These are phyloP conservation scores for Pisolithus orientalis DNA, from an alignment of 768 basidiomycete genomes.

Conservation along the genomic window DNA sequence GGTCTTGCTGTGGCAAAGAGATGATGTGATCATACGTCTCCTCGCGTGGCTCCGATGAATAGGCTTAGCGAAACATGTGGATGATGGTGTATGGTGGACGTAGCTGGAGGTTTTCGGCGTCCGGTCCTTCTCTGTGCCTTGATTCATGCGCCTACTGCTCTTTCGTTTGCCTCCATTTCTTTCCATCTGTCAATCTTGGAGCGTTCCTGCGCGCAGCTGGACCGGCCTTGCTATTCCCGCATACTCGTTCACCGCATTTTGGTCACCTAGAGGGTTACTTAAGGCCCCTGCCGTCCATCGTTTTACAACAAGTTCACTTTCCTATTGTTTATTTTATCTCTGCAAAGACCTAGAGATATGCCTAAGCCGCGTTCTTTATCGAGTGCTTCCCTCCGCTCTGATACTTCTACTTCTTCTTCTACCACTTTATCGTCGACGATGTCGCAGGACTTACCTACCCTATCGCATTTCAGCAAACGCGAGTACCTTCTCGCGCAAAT, in stretches of 20 bases:
- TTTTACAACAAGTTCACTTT: background rate
- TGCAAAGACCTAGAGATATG: background rate
- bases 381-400: conserved; percentile 12
- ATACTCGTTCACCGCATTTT: background rate
- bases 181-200: conserved; percentile 8
- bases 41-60: background rate
- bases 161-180: background rate
- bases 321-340: background rate
- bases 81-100: background rate
- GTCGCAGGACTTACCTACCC: conserved; percentile 17
- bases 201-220: conserved; percentile 10
- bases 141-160: background rate
- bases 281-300: conserved; percentile 2
- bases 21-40: conserved; percentile 1
- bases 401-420: conserved; percentile 27
- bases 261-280: conserved; percentile 13
- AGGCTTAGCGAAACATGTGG: background rate
- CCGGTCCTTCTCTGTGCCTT: background rate
- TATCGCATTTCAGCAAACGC: conserved; percentile 55
- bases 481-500: conserved; percentile 84
- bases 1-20: conserved; percentile 1
- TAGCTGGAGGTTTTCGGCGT: background rate
- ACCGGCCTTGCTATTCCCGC: conserved; percentile 3
- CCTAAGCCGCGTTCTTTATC: conserved; percentile 16
- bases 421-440: conserved; percentile 32